Evolutionary conservation across 169 alveolate genomes (phyloP).

Genomic region (Perkinsus olseni): DNA sequence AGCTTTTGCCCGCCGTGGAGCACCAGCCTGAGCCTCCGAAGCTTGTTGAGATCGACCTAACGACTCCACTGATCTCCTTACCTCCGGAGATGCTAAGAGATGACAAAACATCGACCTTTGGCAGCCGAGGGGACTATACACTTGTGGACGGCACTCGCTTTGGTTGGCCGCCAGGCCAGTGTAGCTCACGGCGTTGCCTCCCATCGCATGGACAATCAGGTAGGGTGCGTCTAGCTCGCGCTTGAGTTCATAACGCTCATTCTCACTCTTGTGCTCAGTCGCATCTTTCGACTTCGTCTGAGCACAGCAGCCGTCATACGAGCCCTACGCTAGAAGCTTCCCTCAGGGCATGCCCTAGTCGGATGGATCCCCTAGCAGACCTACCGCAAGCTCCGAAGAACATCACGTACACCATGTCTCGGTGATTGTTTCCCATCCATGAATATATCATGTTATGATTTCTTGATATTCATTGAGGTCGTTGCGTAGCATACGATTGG

Average conservation of each 20-base stretch:
- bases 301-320: neutral
- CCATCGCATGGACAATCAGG: neutral
- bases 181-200: neutral
- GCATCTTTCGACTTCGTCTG: neutral
- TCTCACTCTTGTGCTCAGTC: neutral
- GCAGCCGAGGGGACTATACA: neutral
- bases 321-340: neutral
- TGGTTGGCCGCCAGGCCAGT: neutral
- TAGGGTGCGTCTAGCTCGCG: neutral
- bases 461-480: neutral
- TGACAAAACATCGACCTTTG: neutral
- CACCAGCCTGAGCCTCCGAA: neutral
- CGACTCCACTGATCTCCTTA: neutral
- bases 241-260: neutral
- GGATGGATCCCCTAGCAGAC: neutral
- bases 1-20: neutral
- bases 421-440: neutral
- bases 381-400: neutral
- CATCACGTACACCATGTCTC: neutral
- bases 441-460: neutral
- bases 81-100: neutral
- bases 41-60: neutral
- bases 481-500: too few relatives aligned
- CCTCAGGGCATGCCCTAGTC: neutral
- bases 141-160: neutral